Evolutionary conservation across 2,329 filamentous ascomycete genomes (phyloP), one percentile per base, ranked within the genome.

Genomic region (Amphichorda felina): DNA sequence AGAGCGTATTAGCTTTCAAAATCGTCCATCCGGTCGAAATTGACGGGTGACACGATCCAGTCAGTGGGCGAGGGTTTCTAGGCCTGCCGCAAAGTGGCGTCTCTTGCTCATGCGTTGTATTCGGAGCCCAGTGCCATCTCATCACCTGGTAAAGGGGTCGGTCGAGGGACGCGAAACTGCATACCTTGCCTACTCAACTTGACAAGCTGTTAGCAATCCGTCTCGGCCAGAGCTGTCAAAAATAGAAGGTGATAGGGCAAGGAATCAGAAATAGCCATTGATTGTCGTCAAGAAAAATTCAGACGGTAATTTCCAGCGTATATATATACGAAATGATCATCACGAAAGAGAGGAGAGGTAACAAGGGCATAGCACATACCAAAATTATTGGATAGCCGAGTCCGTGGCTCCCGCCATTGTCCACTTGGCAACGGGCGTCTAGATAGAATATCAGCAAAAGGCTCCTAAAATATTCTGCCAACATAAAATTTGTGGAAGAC

Each of bases 11-110:
- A 39, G 37, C 33, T 28, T 25, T 22, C 26, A 33, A 10, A 6
- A 13, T 33, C 18, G 8, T 11, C 19, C 11, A 6, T 22, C 21
- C 10, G 21, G 21, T 10, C 10, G 21, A 24, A 24, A 6, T 24
- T 24, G 6, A 6, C 10, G 6, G 21, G 21, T 15, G 19, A 13
- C 3, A 15, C n/a, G 14, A 13, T 24, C 27, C 18, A 49, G 64
- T 94, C 87, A 94, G 87, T 89, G 83, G 87, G 84, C 86, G 78
- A 94, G 87, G 88, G 94, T 94, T 94, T 93, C 86, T 93, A 94
- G 85, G 87, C 87, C 86, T 94, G 86, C 84, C 86, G 63, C 85
- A 84, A 83, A 73, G 64, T 84, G 86, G 85, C 75, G 82, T 75
- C 77, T 87, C 83, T 45, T 55, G 68, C 87, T 86, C 86, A 77